These are phyloP conservation scores for Suillus variegatus DNA, from an alignment of 768 basidiomycete genomes.

Conservation along the genomic window DNA sequence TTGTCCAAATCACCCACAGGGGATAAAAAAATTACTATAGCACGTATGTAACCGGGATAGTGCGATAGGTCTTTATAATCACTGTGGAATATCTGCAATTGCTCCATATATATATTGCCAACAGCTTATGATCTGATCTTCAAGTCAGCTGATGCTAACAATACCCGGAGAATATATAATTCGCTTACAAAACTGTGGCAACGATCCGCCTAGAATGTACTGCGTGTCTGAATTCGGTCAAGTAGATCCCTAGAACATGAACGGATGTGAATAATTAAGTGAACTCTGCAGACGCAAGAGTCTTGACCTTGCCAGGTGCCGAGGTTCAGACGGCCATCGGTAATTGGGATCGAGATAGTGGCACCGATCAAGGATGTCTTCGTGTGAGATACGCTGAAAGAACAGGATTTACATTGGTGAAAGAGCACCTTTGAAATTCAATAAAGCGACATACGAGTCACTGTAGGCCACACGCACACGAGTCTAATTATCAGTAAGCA, in stretches of 20 bases:
- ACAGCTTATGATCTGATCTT: not conserved
- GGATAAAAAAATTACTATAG: not conserved
- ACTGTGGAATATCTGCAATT: not conserved
- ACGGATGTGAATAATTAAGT: not conserved
- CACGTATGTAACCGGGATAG: not conserved
- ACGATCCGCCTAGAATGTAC: conserved; percentile 71
- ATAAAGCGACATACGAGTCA: conserved; percentile 61
- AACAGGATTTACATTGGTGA: not conserved
- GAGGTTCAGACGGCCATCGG: conserved; percentile 71
- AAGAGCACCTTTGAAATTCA: conserved; percentile 8
- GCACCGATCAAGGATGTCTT: conserved; percentile 86
- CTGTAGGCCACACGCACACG: conserved; percentile 36
- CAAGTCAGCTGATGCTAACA: not conserved
- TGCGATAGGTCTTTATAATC: not conserved
- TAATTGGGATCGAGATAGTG: conserved; percentile 82
- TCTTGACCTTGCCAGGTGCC: conserved; percentile 90
- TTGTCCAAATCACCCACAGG: not conserved
- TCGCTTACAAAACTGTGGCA: conserved; percentile 74
- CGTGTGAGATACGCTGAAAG: conserved; percentile 79
- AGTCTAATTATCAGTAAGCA: conserved; percentile 10
- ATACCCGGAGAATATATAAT: not conserved
- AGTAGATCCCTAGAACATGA: conserved; percentile 66
- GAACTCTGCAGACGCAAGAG: not conserved
- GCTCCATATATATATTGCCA: not conserved
- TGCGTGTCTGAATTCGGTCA: conserved; percentile 78